phyloP scores from a whole-genome alignment of 768 basidiomycete species.

The Mycena polygramma region DNA sequence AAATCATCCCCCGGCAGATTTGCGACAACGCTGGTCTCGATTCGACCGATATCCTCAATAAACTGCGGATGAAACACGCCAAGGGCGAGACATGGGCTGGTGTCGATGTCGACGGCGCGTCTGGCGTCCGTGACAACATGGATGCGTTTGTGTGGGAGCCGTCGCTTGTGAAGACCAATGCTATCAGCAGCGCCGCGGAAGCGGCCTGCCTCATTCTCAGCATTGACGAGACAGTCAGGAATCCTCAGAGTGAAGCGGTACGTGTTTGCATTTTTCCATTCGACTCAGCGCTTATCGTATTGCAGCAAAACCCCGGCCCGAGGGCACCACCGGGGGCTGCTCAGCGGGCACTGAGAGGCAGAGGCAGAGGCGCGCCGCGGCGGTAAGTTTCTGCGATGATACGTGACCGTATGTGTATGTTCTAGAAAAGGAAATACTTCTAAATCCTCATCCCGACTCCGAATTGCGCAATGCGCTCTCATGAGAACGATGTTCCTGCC shows the following conservation, averaged over 20 bases:
- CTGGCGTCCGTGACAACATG: conserved; percentile 95
- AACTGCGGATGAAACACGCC: conserved; percentile 96
- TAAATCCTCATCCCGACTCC: conserved; percentile 13
- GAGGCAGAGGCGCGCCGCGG: conserved; percentile 86
- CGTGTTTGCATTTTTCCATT: conserved; percentile 45
- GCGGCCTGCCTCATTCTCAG: conserved; percentile 96
- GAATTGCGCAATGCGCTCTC: conserved; percentile 20
- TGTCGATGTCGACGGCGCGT: conserved; percentile 91
- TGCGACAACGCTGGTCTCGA: conserved; percentile 99
- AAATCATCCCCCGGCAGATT: conserved; percentile 98
- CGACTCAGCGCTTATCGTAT: conserved; percentile 37
- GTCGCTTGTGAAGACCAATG: conserved; percentile 94
- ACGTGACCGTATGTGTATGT: conserved; percentile 20
- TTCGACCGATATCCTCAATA: conserved; percentile 97
- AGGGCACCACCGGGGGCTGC: conserved; percentile 93
- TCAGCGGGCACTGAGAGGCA: conserved; percentile 85
- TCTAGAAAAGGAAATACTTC: conserved; percentile 32
- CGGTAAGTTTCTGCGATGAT: conserved; percentile 57
- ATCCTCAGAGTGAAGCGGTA: conserved; percentile 94
- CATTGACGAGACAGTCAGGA: conserved; percentile 97
- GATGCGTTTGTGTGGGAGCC: conserved; percentile 99
- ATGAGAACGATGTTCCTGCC: background rate
- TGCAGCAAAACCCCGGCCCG: conserved; percentile 85
- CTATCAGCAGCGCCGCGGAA: conserved; percentile 94
- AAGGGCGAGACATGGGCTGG: conserved; percentile 91